Conservation (phyloP, 352 stramenopile species). For the Phytophthora cryptogea region DNA sequence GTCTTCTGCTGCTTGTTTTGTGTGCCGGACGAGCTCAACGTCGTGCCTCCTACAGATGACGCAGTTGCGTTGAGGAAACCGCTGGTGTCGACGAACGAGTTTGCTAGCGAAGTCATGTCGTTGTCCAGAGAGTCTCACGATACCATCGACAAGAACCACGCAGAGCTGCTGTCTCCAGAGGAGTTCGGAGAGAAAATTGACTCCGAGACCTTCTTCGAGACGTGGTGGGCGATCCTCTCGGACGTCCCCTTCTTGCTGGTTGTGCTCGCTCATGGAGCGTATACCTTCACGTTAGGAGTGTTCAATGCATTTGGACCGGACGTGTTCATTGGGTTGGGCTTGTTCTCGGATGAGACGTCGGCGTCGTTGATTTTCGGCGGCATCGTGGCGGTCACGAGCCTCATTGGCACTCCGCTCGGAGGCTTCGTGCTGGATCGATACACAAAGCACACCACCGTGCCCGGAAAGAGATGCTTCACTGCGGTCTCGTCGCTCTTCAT, state of each 20-base stretch:
- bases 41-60: constrained; percentile 37
- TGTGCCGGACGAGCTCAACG: constrained; percentile 45
- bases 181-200: neutral
- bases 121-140: constrained; percentile 27
- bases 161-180: constrained; percentile 12
- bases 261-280: constrained; percentile 70
- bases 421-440: constrained; percentile 59
- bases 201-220: constrained; percentile 31
- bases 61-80: constrained; percentile 19
- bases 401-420: constrained; percentile 81
- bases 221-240: constrained; percentile 52
- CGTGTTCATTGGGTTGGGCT: constrained; percentile 81
- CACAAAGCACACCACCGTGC: constrained; percentile 43
- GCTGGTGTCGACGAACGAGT: constrained; percentile 33
- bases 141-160: constrained; percentile 10
- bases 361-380: constrained; percentile 81
- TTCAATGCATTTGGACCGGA: constrained; percentile 77
- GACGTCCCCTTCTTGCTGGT: constrained; percentile 74
- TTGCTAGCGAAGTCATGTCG: constrained; percentile 36
- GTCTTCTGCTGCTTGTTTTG: constrained; percentile 57
- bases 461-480: constrained; percentile 40
- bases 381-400: constrained; percentile 59
- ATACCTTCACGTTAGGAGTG: constrained; percentile 76
- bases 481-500: constrained; percentile 51
- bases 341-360: constrained; percentile 69